Base-by-base conservation (phyloP, 805 yeast genomes). In the Candida odintsovae region DNA sequence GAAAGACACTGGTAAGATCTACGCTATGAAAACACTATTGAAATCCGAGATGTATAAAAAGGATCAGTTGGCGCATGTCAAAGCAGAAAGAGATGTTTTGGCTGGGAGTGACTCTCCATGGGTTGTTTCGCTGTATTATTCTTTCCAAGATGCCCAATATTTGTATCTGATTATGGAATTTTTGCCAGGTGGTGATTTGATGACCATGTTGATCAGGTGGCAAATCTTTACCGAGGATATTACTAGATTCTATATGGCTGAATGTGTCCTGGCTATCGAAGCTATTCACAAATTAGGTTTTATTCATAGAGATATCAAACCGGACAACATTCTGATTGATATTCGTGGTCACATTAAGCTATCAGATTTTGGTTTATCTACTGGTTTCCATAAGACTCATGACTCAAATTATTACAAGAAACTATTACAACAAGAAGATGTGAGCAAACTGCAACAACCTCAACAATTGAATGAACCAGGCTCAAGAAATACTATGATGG, bases 181-280 rank as follows among this genome's bases (percentile, higher is more conserved):
- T 67, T 97, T 94, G 15, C 98, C 99, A 15, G 99, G 99, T 50
- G 99, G 99, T 43, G 99, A 94, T 65, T 90, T 89, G 71, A 82
- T 98, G 64, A 94, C 99, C 0, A 71, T 94, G 57, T 75, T 94
- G 52, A 92, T 89, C 66, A 92, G 90, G 65, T 92, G 98, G 25
- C 96, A 97, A 33, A 86, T 86, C 50, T 74, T 94, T 57, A 87
- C 88, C 50, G 96, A 97, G 9, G 90, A 95, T 15, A 98, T 94
- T 59, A 95, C 99, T 1, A 77, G 99, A 50, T 94, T 94, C 69
- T 94, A 94, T 65, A 82, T 94, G 57, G 82, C 92, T 54, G 99
- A 94, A 67, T 94, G 95, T 97, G 94, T 94, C 63, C 82, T 90
- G 41, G 90, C 98, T 0, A 90, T 94, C 18, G 92, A 92, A 61